Conservation (phyloP, 768 basidiomycete species). For the Tephrocybe rancida region DNA sequence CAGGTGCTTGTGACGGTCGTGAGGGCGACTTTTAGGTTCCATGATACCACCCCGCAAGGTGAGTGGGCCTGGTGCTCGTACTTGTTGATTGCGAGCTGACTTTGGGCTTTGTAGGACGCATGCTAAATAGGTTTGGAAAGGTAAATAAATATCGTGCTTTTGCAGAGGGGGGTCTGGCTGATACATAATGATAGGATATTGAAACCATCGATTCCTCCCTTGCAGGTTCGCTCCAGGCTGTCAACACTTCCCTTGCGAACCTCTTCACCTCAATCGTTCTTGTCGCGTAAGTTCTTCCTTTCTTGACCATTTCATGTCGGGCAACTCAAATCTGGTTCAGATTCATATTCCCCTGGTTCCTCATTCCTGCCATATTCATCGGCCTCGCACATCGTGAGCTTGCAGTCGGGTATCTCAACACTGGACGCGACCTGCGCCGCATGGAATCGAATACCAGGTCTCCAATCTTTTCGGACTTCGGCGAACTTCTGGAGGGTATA, state of each 20-base stretch:
- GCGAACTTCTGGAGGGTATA: conserved; percentile 83
- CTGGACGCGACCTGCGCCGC: conserved; percentile 81
- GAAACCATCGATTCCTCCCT: conserved; percentile 84
- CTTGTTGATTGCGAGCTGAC: neutral
- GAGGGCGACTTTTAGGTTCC: conserved; percentile 83
- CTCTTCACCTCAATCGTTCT: conserved; percentile 78
- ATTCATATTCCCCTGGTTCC: conserved; percentile 79
- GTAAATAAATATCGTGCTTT: conserved; percentile 27
- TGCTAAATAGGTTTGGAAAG: conserved; percentile 86
- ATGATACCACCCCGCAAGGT: conserved; percentile 84
- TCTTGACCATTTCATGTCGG: too few species aligned
- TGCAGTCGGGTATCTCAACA: conserved; percentile 74
- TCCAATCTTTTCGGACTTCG: conserved; percentile 83
- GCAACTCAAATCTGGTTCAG: conserved; percentile 29
- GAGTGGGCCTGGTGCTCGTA: neutral
- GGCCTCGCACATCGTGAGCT: conserved; percentile 73
- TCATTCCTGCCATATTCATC: conserved; percentile 75
- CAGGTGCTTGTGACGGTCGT: conserved; percentile 71
- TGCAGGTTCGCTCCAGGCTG: conserved; percentile 67
- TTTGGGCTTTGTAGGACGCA: conserved; percentile 51
- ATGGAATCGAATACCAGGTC: conserved; percentile 91
- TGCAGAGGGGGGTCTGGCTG: neutral
- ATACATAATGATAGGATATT: conserved; percentile 53
- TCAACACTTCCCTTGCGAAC: conserved; percentile 76
- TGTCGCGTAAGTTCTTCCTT: conserved; percentile 55